Base-by-base conservation (phyloP, 768 basidiomycete genomes). In the Tylopilus subfusipes region DNA sequence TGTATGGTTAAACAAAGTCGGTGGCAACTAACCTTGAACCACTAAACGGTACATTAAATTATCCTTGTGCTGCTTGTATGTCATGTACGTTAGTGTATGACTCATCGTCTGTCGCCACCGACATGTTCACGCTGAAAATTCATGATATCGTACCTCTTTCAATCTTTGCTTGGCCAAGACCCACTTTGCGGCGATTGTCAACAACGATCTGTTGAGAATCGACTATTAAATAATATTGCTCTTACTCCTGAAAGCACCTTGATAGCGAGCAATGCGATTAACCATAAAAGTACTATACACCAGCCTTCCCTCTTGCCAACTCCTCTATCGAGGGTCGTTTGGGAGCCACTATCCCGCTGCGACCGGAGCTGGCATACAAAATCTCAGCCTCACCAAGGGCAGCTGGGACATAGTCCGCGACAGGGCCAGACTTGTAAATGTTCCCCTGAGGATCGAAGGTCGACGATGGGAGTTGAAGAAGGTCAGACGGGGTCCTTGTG, bases 401-500 rank as follows among this genome's bases (percentile, higher is more conserved):
- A 25, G 80, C 79, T 7, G 88, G 76, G 2, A 66, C 64, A 60
- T 90, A 89, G 53, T 60, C 61, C 10, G 69, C 73, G 64, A 79
- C 78, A 30, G 72, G 64, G 25, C 76, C 76, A 12, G 73, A 56
- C 7, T 73, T 72, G 68, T 82, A 86, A 21, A 88, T 73, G 62
- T 78, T 77, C 40, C 83, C 80, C 38, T 75, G 66, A 5, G 76
- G 76, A 13, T 86, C 78, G 74, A 93, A 90, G 18, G 91, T 88
- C 42, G 82, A 81, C 5, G 88, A 83, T 8, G 91, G 91, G 39
- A 93, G 74, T 49, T 83, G 81, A 42, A 91, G 61, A 34, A 81
- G 71, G 53, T 91, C 78, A 48, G 84, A 73, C 7, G 90, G 90
- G 48, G 83, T 83, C 58, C 80, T 81, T 12, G 90, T 92, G 54